A percentile compares a stretch with the other conserved stretches of the same genome.
Evolutionary conservation across 176 grass and related monocot species (phyloP).

Genomic region (Dactylis glomerata): DNA sequence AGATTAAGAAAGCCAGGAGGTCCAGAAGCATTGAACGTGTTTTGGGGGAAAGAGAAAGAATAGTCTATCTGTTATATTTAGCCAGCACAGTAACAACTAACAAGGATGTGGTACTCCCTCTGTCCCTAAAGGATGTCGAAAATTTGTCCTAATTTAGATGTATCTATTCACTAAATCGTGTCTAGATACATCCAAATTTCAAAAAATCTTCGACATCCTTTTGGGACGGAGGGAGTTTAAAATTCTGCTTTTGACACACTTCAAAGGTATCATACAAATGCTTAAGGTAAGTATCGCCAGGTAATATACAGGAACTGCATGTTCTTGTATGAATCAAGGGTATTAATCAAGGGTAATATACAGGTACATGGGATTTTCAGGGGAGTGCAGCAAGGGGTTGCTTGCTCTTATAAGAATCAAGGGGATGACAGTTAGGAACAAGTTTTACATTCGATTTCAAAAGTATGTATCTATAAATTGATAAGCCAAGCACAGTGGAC

Average conservation of each 20-base stretch:
- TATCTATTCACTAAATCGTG: too few species aligned
- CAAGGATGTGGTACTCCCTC: background rate
- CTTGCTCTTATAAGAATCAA: too few species aligned
- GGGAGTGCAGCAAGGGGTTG: background rate
- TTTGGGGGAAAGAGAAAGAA: background rate
- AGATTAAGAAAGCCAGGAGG: background rate
- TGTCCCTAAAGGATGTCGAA: too few species aligned
- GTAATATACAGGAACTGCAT: slow-evolving; percentile 4
- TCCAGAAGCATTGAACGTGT: background rate
- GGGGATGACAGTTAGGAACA: background rate
- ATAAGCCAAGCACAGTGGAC: background rate
- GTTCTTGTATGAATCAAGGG: background rate
- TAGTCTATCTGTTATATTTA: background rate
- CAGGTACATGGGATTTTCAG: background rate
- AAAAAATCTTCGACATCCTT: too few species aligned
- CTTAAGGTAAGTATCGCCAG: background rate
- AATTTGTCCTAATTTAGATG: too few species aligned
- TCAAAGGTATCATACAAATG: background rate
- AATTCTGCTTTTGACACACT: background rate
- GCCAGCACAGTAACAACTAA: background rate
- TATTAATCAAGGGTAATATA: background rate
- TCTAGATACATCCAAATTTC: too few species aligned
- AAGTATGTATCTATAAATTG: background rate
- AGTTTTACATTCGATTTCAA: background rate
- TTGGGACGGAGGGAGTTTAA: too few species aligned